Percentiles rank a stretch among this genome's conserved stretches.
Conservation (phyloP, 441 rosid species). For the Macaranga tanarius region DNA sequence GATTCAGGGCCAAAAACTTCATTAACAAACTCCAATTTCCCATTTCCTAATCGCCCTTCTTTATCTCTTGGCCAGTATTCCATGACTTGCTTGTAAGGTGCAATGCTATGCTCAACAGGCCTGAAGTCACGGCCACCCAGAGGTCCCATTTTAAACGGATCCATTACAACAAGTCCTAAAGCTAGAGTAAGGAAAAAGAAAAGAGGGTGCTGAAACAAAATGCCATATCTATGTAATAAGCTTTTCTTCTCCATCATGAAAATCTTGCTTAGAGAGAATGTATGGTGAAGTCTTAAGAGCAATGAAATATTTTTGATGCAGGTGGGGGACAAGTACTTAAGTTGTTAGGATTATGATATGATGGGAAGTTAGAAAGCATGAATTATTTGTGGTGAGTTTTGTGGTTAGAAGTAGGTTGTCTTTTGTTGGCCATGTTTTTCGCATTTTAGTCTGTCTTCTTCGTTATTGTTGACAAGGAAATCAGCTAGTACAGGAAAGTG, state of each 20-base stretch:
- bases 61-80: slow-evolving; percentile 82
- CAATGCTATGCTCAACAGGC: slow-evolving; percentile 88
- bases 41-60: slow-evolving; percentile 56
- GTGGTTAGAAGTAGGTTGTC: slow-evolving; percentile 48
- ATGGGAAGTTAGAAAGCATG: slow-evolving; percentile 31
- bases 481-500: background rate
- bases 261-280: no score
- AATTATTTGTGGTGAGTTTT: slow-evolving; percentile 35
- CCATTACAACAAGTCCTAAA: slow-evolving; percentile 63
- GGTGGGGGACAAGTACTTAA: slow-evolving; percentile 16
- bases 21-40: slow-evolving; percentile 71
- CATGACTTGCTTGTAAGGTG: slow-evolving; percentile 86
- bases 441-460: slow-evolving; percentile 12
- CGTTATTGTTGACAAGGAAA: background rate
- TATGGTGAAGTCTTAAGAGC: no score
- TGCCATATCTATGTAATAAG: slow-evolving; percentile 36
- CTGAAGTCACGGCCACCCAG: slow-evolving; percentile 63
- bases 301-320: background rate
- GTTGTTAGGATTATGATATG: slow-evolving; percentile 4
- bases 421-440: slow-evolving; percentile 33
- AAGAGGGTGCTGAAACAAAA: slow-evolving; percentile 52
- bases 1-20: slow-evolving; percentile 92
- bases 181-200: slow-evolving; percentile 44
- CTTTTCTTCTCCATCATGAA: slow-evolving; percentile 62
- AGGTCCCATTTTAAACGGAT: slow-evolving; percentile 78